A percentile compares a stretch with the other conserved stretches of the same genome.
These are phyloP conservation scores for Podosphaera fusca DNA, from an alignment of 2,329 filamentous ascomycete genomes.

Conservation along the genomic window DNA sequence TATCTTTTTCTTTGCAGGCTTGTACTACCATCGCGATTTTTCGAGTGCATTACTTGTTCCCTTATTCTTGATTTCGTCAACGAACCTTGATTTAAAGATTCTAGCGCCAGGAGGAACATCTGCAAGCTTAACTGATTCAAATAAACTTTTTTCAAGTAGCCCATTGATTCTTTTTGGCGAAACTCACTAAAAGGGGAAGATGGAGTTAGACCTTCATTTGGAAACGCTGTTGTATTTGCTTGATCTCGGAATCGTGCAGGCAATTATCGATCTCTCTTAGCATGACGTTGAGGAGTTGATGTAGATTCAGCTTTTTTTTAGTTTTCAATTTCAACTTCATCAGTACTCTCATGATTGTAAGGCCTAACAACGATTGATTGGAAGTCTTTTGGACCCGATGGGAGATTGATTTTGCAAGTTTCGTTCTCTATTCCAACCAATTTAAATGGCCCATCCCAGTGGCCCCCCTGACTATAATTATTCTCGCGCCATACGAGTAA, in stretches of 20 bases:
- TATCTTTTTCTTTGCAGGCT: neutral
- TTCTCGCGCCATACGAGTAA: slow-evolving; percentile 2
- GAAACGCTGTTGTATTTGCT: neutral
- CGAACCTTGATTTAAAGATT: too few relatives aligned
- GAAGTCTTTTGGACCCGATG: too few relatives aligned
- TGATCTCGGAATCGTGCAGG: neutral
- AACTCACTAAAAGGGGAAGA: neutral
- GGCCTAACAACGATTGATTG: too few relatives aligned
- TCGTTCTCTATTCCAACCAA: neutral
- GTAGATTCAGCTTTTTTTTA: too few relatives aligned
- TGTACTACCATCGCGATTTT: neutral
- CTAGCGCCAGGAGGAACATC: too few relatives aligned
- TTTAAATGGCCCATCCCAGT: neutral
- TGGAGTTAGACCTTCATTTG: neutral
- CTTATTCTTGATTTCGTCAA: neutral
- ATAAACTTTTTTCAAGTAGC: neutral
- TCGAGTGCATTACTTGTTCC: neutral
- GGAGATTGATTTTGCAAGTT: neutral
- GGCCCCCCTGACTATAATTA: neutral
- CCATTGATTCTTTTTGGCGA: neutral
- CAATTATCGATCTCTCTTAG: neutral
- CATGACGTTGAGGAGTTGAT: too few relatives aligned
- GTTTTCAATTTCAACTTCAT: too few relatives aligned
- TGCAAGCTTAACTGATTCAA: too few relatives aligned
- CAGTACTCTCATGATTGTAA: too few relatives aligned